These are phyloP conservation scores for Aspergillus nidulans DNA, from an alignment of 495 filamentous ascomycete genomes.

Conservation along the genomic window DNA sequence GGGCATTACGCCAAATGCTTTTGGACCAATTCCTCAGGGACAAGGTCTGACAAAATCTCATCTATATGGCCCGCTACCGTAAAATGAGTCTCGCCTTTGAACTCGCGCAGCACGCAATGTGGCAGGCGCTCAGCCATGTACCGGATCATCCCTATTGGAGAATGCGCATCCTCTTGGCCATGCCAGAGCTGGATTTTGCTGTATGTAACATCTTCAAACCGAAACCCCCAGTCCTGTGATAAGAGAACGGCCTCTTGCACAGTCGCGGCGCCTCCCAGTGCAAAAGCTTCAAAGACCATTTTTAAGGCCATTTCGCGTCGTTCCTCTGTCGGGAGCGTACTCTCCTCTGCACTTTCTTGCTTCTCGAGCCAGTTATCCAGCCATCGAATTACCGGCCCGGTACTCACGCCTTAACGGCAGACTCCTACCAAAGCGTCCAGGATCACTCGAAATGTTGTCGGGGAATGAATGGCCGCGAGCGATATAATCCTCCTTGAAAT, in stretches of 20 bases:
- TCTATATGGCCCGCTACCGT: background rate
- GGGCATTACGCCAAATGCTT: background rate
- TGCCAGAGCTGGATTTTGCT: constrained; percentile 32
- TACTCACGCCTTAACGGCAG: constrained; percentile 8
- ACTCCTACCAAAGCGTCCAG: constrained; percentile 1
- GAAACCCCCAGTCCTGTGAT: constrained; percentile 29
- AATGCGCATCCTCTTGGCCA: constrained; percentile 26
- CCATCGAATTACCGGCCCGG: constrained; percentile 1
- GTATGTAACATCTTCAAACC: constrained; percentile 27
- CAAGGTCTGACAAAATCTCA: background rate
- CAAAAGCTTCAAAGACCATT: constrained; percentile 26
- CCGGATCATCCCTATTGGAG: constrained; percentile 22
- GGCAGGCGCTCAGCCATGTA: constrained; percentile 18
- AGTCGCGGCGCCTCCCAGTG: constrained; percentile 20
- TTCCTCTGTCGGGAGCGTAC: constrained; percentile 3
- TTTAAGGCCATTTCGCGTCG: constrained; percentile 8
- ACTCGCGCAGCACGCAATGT: constrained; percentile 5
- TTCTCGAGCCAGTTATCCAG: constrained; percentile 17
- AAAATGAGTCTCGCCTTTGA: background rate
- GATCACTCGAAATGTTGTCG: background rate
- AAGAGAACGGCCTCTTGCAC: constrained; percentile 27
- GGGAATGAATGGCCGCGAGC: constrained; percentile 2
- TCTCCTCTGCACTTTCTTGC: constrained; percentile 1
- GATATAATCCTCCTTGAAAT: background rate
- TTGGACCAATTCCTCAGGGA: background rate